A percentile compares a stretch with the other conserved stretches of the same genome.
phyloP scores from a whole-genome alignment of 1,284 basidiomycete genomes.

The Tilletiopsis washingtonensis region DNA sequence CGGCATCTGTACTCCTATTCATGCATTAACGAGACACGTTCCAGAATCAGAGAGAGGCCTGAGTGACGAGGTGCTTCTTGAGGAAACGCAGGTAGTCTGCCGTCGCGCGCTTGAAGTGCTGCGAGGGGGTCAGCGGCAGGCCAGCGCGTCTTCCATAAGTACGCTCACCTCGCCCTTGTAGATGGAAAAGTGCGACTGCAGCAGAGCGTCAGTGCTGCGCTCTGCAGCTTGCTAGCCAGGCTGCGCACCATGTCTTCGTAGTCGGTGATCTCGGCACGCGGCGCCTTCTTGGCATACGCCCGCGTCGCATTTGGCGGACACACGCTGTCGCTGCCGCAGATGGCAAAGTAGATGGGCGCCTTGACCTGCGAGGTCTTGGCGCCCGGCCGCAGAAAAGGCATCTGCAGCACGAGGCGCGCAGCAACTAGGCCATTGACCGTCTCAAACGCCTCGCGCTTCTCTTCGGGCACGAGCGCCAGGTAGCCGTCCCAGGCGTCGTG shows the following conservation, averaged over 20 bases:
- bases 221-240: too few relatives aligned
- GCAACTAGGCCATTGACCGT: constrained; percentile 15
- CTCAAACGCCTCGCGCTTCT: not conserved
- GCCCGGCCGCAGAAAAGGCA: constrained; percentile 29
- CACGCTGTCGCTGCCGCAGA: constrained; percentile 35
- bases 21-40: too few relatives aligned
- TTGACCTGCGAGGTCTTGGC: constrained; percentile 17
- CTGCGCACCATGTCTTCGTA: constrained; percentile 27
- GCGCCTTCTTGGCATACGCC: constrained; percentile 22
- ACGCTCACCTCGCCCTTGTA: constrained; percentile 30
- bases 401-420: constrained; percentile 21
- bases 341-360: constrained; percentile 34
- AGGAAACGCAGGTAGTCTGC: too few relatives aligned
- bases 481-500: constrained; percentile 14
- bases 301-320: constrained; percentile 23
- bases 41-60: too few relatives aligned
- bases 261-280: constrained; percentile 16
- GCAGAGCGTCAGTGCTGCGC: too few relatives aligned
- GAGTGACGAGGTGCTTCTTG: too few relatives aligned
- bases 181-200: constrained; percentile 39
- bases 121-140: too few relatives aligned
- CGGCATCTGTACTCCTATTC: too few relatives aligned
- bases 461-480: constrained; percentile 13
- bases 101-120: too few relatives aligned
- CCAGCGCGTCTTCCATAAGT: too few relatives aligned